These are phyloP conservation scores for Endocladia muricata DNA, from an alignment of 31 red algal genomes.

Conservation along the genomic window DNA sequence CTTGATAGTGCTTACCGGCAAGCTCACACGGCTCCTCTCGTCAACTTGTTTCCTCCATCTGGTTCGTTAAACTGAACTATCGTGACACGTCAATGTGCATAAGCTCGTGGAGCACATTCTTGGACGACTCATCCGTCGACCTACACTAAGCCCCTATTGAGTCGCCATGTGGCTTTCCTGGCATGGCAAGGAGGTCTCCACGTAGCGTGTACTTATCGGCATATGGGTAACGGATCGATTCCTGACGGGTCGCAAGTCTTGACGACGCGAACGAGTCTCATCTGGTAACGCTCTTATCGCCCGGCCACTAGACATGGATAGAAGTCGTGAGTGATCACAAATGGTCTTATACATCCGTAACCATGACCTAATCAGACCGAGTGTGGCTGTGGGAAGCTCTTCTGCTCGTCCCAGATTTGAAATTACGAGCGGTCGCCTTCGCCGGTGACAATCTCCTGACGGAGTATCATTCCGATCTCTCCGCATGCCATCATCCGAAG, in stretches of 20 bases:
- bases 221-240: background rate
- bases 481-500: too few relatives aligned
- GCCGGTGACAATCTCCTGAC: too few relatives aligned
- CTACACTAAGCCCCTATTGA: background rate
- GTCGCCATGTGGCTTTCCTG: background rate
- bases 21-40: background rate
- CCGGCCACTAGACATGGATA: background rate
- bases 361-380: background rate
- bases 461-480: too few relatives aligned
- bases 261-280: slow-evolving; percentile 1
- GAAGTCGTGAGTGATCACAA: background rate
- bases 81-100: background rate
- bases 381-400: too few relatives aligned
- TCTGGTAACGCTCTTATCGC: background rate
- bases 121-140: background rate
- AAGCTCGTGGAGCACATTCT: slow-evolving; percentile 1
- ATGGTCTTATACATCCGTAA: background rate
- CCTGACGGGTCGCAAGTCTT: slow-evolving; percentile 4
- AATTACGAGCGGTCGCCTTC: too few relatives aligned
- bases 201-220: background rate
- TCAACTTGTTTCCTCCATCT: slow-evolving; percentile 2
- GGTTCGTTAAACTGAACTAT: background rate
- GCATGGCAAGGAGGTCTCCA: background rate
- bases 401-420: too few relatives aligned
- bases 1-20: background rate